These are phyloP conservation scores for Pythium monospermum DNA, from an alignment of 352 stramenopile species.

Conservation along the genomic window DNA sequence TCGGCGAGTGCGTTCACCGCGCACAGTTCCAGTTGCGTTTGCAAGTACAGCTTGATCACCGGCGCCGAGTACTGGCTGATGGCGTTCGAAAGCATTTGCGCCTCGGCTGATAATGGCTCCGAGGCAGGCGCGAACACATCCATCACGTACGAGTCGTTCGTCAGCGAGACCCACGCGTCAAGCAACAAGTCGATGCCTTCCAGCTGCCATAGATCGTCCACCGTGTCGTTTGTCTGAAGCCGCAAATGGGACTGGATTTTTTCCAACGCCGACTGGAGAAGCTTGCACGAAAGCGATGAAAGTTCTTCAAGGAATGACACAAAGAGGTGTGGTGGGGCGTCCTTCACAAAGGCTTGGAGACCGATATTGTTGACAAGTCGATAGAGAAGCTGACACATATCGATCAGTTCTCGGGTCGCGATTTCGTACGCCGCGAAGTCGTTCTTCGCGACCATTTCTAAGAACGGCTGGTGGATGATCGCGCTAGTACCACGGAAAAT, in stretches of 20 bases:
- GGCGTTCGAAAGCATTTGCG: conserved; percentile 30
- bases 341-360: conserved; percentile 40
- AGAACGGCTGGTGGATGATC: conserved; percentile 64
- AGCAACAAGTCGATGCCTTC: conserved; percentile 76
- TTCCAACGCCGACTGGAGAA: conserved; percentile 60
- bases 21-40: conserved; percentile 68
- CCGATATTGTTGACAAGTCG: conserved; percentile 76
- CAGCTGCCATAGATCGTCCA: conserved; percentile 80
- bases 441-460: conserved; percentile 60
- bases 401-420: conserved; percentile 75
- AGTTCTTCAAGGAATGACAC: conserved; percentile 62
- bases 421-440: conserved; percentile 65
- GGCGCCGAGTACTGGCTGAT: conserved; percentile 55
- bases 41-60: conserved; percentile 72
- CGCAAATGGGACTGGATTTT: conserved; percentile 56
- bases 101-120: conserved; percentile 24
- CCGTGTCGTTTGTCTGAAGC: conserved; percentile 33
- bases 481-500: conserved; percentile 61
- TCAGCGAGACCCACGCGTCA: conserved; percentile 74
- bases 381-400: conserved; percentile 78
- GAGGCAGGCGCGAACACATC: conserved; percentile 24
- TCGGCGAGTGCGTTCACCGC: conserved; percentile 58
- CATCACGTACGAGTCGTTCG: conserved; percentile 52
- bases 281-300: conserved; percentile 57
- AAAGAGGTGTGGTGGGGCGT: conserved; percentile 38